phyloP scores from a whole-genome alignment of 2,329 filamentous ascomycete species.

The Colletotrichum filicis region DNA sequence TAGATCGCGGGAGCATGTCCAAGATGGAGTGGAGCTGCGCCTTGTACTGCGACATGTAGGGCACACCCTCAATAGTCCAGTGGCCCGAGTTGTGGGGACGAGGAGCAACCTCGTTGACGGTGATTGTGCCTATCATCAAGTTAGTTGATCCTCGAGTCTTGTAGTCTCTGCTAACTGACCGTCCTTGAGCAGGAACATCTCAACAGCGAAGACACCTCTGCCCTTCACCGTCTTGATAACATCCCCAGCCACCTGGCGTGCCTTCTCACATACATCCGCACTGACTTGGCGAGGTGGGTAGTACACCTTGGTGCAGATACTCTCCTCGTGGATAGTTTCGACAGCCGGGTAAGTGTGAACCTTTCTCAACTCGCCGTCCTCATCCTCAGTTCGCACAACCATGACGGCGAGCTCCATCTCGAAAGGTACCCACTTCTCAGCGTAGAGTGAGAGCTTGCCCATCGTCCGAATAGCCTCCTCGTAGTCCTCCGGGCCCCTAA shows the following conservation, averaged over 20 bases:
- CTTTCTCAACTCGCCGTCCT: slow-evolving; percentile 57
- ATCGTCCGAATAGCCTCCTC: slow-evolving; percentile 76
- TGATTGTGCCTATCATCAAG: slow-evolving; percentile 60
- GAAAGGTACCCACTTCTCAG: slow-evolving; percentile 90
- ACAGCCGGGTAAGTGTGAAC: slow-evolving; percentile 85
- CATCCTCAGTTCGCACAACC: slow-evolving; percentile 89
- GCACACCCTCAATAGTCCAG: slow-evolving; percentile 92
- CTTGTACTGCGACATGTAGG: slow-evolving; percentile 89
- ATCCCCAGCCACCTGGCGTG: slow-evolving; percentile 80
- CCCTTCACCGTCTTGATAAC: slow-evolving; percentile 86
- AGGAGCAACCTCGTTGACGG: slow-evolving; percentile 90
- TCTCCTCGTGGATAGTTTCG: slow-evolving; percentile 95
- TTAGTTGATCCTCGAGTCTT: slow-evolving; percentile 5
- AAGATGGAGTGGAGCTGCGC: slow-evolving; percentile 89
- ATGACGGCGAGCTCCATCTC: slow-evolving; percentile 91
- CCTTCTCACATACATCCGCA: slow-evolving; percentile 68
- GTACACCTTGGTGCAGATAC: slow-evolving; percentile 93
- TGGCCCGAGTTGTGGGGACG: slow-evolving; percentile 87
- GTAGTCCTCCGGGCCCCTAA: slow-evolving; percentile 57
- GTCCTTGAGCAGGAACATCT: slow-evolving; percentile 89
- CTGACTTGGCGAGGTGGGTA: slow-evolving; percentile 81
- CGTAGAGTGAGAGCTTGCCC: slow-evolving; percentile 79
- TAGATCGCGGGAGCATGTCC: slow-evolving; percentile 66
- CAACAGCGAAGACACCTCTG: slow-evolving; percentile 93
- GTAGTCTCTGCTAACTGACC: slow-evolving; percentile 50